Evolutionary conservation across 139 green algal species (phyloP).

Genomic region (Picochlorum sp.): DNA sequence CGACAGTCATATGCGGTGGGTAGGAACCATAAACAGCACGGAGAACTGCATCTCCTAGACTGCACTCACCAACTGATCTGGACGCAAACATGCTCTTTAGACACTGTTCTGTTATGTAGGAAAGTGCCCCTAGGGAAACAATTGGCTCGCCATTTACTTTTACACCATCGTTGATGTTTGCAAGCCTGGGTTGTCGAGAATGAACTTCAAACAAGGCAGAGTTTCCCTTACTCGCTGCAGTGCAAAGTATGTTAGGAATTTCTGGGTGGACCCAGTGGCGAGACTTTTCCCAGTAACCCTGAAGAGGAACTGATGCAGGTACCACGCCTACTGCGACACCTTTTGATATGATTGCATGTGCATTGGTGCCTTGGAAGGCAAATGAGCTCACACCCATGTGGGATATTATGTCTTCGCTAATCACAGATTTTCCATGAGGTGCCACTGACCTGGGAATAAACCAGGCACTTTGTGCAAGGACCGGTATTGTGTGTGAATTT

Average conservation of each 20-base stretch:
- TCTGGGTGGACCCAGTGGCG: constrained; percentile 35
- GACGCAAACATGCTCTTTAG: not conserved
- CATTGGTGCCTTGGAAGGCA: constrained; percentile 76
- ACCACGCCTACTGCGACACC: not conserved
- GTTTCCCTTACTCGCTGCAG: not conserved
- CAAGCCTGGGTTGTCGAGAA: not conserved
- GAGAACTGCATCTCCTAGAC: too few relatives aligned
- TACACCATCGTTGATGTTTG: too few relatives aligned
- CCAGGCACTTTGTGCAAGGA: constrained; percentile 11
- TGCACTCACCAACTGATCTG: too few relatives aligned
- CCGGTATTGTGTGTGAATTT: constrained; percentile 20
- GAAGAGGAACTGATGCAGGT: not conserved
- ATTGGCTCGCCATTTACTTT: not conserved
- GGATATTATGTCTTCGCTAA: not conserved
- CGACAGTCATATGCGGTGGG: too few relatives aligned
- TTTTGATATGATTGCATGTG: constrained; percentile 46
- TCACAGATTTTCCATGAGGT: not conserved
- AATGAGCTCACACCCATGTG: constrained; percentile 63
- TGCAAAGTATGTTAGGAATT: not conserved
- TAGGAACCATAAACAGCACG: too few relatives aligned
- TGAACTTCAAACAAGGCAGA: constrained; percentile 11
- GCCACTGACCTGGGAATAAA: constrained; percentile 29
- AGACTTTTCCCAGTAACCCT: constrained; percentile 23
- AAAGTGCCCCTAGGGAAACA: constrained; percentile 1
- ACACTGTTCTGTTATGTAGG: constrained; percentile 13